Percentiles rank a stretch among this genome's conserved stretches.
Conservation (phyloP, 495 filamentous ascomycete species). For the Filosporella fistucella region DNA sequence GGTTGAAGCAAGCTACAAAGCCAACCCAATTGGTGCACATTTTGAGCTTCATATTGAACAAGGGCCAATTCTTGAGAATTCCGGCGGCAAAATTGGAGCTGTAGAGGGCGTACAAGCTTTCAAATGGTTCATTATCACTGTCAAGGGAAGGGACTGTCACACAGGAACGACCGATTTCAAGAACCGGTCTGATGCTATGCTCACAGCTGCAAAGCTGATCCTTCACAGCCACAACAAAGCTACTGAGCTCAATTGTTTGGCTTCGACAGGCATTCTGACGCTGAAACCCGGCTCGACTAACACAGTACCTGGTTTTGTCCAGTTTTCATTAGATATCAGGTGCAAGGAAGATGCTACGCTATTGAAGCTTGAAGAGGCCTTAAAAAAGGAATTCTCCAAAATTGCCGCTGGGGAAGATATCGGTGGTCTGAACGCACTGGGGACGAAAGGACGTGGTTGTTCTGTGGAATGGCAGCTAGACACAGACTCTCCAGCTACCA, state of each 20-base stretch:
- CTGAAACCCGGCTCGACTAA: conserved; percentile 66
- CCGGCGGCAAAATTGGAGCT: conserved; percentile 60
- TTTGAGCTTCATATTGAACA: conserved; percentile 87
- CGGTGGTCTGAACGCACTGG: conserved; percentile 29
- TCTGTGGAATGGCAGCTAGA: conserved; percentile 55
- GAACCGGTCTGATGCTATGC: conserved; percentile 58
- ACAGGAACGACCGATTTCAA: conserved; percentile 70
- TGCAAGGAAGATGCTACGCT: conserved; percentile 54
- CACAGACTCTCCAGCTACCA: conserved; percentile 58
- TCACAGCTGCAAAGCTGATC: conserved; percentile 66
- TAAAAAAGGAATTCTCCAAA: conserved; percentile 48
- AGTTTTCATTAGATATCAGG: conserved; percentile 70
- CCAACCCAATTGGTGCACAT: conserved; percentile 70
- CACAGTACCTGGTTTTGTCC: conserved; percentile 67
- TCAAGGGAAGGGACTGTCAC: conserved; percentile 64
- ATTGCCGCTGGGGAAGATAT: conserved; percentile 50
- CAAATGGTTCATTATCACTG: conserved; percentile 64
- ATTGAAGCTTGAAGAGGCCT: conserved; percentile 46
- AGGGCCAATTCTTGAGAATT: conserved; percentile 50
- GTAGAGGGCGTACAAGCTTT: conserved; percentile 69
- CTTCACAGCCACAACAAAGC: conserved; percentile 60
- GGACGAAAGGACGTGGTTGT: conserved; percentile 47
- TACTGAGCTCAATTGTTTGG: conserved; percentile 49
- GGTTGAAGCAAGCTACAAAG: conserved; percentile 49
- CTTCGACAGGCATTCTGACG: conserved; percentile 67